A percentile compares a stretch with the other conserved stretches of the same genome.
phyloP scores from a whole-genome alignment of 768 basidiomycete species.

The Daedaleopsis sinensis region DNA sequence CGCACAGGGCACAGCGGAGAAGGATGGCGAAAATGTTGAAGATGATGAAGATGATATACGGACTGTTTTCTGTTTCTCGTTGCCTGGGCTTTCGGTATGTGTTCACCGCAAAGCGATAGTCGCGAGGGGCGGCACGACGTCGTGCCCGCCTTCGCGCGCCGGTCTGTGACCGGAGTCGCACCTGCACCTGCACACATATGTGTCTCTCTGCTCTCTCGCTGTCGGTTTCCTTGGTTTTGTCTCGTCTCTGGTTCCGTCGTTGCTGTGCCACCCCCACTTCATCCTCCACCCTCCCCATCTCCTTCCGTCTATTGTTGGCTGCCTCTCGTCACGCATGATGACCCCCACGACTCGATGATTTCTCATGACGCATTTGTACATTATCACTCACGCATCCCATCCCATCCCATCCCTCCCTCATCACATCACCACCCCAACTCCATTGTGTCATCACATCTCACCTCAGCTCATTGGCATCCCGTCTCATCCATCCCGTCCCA shows the following conservation, averaged over 20 bases:
- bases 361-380: constrained; percentile 23
- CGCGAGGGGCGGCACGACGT: background rate
- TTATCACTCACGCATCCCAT: constrained; percentile 11
- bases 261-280: background rate
- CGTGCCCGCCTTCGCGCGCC: constrained; percentile 1
- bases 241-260: background rate
- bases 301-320: constrained; percentile 1
- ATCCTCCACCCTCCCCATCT: background rate
- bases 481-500: background rate
- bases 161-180: constrained; percentile 19
- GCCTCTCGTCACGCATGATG: constrained; percentile 14
- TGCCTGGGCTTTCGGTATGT: constrained; percentile 16
- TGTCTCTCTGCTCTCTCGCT: constrained; percentile 6
- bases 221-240: constrained; percentile 13
- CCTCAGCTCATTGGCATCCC: background rate
- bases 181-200: background rate
- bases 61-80: constrained; percentile 3
- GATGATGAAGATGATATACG: constrained; percentile 16
- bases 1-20: background rate
- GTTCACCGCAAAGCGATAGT: background rate
- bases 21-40: too few species aligned
- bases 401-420: background rate
- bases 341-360: constrained; percentile 20
- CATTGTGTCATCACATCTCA: too few species aligned
- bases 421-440: background rate